Conservation (phyloP, 345 rosid species). For the Salix dunnii region DNA sequence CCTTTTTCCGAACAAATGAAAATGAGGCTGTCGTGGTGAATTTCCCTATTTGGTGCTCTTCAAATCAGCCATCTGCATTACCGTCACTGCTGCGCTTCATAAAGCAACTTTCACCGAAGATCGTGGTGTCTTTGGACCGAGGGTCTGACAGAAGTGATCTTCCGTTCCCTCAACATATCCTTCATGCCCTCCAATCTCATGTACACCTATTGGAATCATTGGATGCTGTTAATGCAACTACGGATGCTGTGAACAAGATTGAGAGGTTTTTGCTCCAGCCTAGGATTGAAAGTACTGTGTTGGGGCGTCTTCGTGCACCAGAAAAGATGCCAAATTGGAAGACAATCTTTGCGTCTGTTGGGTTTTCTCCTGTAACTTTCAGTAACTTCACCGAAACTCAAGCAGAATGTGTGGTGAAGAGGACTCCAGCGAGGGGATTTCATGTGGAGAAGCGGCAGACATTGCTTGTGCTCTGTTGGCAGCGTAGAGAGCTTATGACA, state of each 20-base stretch:
- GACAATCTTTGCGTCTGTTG: conserved; percentile 61
- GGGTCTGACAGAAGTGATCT: conserved; percentile 77
- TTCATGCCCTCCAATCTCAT: conserved; percentile 65
- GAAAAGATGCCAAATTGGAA: conserved; percentile 70
- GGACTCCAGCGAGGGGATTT: conserved; percentile 69
- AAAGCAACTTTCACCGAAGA: conserved; percentile 72
- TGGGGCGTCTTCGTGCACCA: conserved; percentile 54
- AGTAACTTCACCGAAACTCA: conserved; percentile 83
- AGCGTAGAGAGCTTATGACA: conserved; percentile 74
- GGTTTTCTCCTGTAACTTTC: conserved; percentile 59
- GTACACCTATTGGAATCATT: conserved; percentile 68
- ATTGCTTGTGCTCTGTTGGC: conserved; percentile 82
- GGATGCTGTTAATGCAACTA: conserved; percentile 70
- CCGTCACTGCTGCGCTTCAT: conserved; percentile 62
- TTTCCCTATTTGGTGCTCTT: conserved; percentile 44
- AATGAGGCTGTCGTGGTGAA: conserved; percentile 50
- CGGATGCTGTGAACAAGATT: conserved; percentile 70
- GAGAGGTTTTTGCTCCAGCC: conserved; percentile 80
- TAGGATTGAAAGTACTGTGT: conserved; percentile 53
- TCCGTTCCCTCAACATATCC: conserved; percentile 68
- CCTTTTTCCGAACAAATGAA: conserved; percentile 36
- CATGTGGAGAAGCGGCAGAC: conserved; percentile 75
- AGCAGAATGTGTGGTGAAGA: conserved; percentile 74
- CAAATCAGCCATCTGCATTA: conserved; percentile 34
- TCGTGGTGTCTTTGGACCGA: conserved; percentile 73